Conservation (phyloP, 805 yeast genomes). For the Helenozyma baotianmanensis region DNA sequence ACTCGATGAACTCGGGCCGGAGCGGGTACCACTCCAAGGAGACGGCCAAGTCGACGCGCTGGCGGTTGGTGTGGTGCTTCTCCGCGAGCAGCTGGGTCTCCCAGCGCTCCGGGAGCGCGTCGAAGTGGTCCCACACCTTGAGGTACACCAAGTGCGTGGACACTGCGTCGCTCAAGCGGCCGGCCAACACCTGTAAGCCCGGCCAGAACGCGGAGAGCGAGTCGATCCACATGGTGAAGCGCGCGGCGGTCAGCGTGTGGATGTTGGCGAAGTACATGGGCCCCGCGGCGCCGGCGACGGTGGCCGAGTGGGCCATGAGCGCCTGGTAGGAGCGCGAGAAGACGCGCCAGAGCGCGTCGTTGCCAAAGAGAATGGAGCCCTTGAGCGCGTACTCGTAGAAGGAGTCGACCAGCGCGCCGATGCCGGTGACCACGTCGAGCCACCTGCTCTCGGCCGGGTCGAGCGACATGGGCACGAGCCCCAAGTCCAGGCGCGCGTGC, state of each 20-base stretch:
- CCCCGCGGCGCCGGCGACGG: conserved; percentile 6
- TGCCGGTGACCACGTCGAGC: conserved; percentile 62
- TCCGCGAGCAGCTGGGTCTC: conserved; percentile 1
- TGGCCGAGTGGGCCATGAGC: conserved; percentile 40
- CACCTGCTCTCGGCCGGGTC: conserved; percentile 55
- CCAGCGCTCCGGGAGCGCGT: conserved; percentile 90
- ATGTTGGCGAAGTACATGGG: conserved; percentile 53
- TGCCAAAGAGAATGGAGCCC: conserved; percentile 60
- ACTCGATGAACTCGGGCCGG: conserved; percentile 88
- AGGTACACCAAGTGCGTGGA: conserved; percentile 55
- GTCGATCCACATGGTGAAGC: conserved; percentile 70
- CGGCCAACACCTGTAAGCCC: conserved; percentile 75
- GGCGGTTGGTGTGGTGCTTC: no score
- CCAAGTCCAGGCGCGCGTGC: conserved; percentile 56
- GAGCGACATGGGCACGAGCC: conserved; percentile 74
- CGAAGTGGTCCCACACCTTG: conserved; percentile 77
- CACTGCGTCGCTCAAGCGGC: conserved; percentile 65
- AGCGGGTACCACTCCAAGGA: conserved; percentile 86
- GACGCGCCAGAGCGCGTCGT: conserved; percentile 59
- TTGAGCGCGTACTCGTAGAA: conserved; percentile 86
- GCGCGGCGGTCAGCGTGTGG: conserved; percentile 47
- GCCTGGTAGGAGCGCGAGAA: conserved; percentile 52
- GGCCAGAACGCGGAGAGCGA: conserved; percentile 85
- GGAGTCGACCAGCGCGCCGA: conserved; percentile 90
- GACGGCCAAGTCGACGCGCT: conserved; percentile 25